Base-by-base conservation (phyloP, 495 filamentous ascomycete species). In the Delitschia confertaspora region DNA sequence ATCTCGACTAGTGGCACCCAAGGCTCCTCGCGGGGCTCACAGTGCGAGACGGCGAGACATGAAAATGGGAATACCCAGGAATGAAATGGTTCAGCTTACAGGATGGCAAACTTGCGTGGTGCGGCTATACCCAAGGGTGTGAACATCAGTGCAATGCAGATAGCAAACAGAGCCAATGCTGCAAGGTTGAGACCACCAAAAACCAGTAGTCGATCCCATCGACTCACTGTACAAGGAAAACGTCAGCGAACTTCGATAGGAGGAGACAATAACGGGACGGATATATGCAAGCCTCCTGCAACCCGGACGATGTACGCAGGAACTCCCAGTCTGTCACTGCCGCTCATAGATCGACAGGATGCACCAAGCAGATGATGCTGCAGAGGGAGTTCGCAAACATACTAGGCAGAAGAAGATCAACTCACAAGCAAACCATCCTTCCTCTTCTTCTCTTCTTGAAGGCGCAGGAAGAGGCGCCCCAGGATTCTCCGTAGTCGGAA, bases 351-450 rank as follows among this genome's bases (percentile, higher is more conserved):
- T 51, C 35, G 41, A 34, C 42, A 41, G 39, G 26, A 42, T 30
- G 18, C 20, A 14, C 10, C 24, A 29, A 37, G 27, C 47, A 47
- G 42, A 31, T 51, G 47, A 56, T 47, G 33, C 18, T 25, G 33
- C 40, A 52, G 55, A 37, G 29, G 41, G 38, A 36, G 35, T 47
- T 32, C 38, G 55, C 65, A 64, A 20, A 24, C 21, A 36, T 30
- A 30, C 33, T 26, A 38, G 47, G 32, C 41, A 41, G 18, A 17
- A 26, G 41, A 36, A 43, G 42, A 22, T 32, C 26, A 34, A 93
- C 91, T 89, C 78, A 98, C 91, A 70, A 47, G 83, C 84, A 75
- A 98, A 88, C 76, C 83, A 95, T 36, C 78, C 83, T 63, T 94
- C 91, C 52, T 98, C 91, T 66, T 96, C 91, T 51, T 95, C 87